phyloP scores from a whole-genome alignment of 805 yeast species.

The Saccharomyces jurei region DNA sequence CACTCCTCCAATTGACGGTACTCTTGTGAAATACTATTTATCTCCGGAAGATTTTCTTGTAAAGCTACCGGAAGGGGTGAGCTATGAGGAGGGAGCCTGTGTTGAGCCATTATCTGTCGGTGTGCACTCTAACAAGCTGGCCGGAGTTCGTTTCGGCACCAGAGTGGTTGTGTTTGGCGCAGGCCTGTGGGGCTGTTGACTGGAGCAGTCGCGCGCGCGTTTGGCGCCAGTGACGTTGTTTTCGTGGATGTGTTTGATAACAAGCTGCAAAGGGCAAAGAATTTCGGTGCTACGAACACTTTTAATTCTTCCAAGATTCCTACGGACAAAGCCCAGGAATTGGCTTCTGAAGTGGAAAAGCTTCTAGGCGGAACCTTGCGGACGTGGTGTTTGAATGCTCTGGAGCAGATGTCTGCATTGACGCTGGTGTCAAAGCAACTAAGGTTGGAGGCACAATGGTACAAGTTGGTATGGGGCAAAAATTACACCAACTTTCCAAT shows the following conservation, averaged over 20 bases:
- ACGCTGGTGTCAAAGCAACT: slow-evolving; percentile 54
- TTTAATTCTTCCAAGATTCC: slow-evolving; percentile 30
- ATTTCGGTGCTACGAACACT: slow-evolving; percentile 62
- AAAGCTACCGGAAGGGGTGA: slow-evolving; percentile 68
- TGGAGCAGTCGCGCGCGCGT: slow-evolving; percentile 65
- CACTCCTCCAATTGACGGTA: slow-evolving; percentile 81
- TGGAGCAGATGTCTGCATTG: slow-evolving; percentile 72
- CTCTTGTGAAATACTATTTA: slow-evolving; percentile 63
- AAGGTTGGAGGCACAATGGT: slow-evolving; percentile 65
- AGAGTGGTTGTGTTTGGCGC: slow-evolving; percentile 74
- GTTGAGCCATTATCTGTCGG: slow-evolving; percentile 85
- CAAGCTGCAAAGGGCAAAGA: slow-evolving; percentile 59
- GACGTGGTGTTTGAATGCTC: slow-evolving; percentile 71
- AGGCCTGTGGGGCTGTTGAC: slow-evolving; percentile 76
- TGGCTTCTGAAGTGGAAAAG: slow-evolving; percentile 18
- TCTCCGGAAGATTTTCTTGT: slow-evolving; percentile 78
- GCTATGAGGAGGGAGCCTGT: slow-evolving; percentile 79
- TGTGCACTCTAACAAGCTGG: slow-evolving; percentile 69
- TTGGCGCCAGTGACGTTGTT: slow-evolving; percentile 64
- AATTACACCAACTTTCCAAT: slow-evolving; percentile 67
- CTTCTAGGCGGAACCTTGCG: slow-evolving; percentile 34
- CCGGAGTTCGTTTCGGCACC: slow-evolving; percentile 55
- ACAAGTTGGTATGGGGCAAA: slow-evolving; percentile 81
- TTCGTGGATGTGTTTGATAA: slow-evolving; percentile 28
- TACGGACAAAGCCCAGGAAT: slow-evolving; percentile 28